Evolutionary conservation across 2,329 filamentous ascomycete species (phyloP).

Genomic region (Penicillium oxalicum): DNA sequence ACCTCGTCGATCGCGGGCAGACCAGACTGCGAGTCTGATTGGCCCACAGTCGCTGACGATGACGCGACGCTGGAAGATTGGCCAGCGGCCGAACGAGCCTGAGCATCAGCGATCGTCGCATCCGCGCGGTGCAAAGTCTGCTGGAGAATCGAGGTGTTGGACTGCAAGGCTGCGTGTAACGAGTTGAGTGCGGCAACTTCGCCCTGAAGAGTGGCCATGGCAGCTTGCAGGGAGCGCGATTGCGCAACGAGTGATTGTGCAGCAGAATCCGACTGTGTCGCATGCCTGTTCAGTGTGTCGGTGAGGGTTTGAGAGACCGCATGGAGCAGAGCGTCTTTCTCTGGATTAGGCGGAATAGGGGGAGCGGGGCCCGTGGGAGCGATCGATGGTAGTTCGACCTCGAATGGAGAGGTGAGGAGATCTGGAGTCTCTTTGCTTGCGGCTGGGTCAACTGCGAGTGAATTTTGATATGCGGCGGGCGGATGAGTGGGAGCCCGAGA

Average conservation of each 20-base stretch:
- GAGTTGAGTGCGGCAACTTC: conserved; percentile 68
- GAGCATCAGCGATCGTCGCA: conserved; percentile 66
- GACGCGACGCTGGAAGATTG: conserved; percentile 12
- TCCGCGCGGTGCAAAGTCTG: conserved; percentile 75
- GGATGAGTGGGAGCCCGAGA: conserved; percentile 13
- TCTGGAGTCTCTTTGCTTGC: conserved; percentile 44
- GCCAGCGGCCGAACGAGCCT: conserved; percentile 45
- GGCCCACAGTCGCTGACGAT: neutral
- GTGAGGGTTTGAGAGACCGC: conserved; percentile 68
- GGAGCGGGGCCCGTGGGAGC: conserved; percentile 54
- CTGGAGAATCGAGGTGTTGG: conserved; percentile 73
- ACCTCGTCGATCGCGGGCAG: conserved; percentile 81
- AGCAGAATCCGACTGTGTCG: conserved; percentile 66
- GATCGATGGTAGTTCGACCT: conserved; percentile 51
- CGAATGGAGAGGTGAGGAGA: conserved; percentile 58
- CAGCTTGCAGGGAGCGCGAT: conserved; percentile 65
- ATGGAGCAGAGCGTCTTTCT: conserved; percentile 80
- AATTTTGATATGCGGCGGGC: conserved; percentile 18
- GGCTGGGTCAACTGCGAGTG: conserved; percentile 16
- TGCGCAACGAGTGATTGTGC: conserved; percentile 73
- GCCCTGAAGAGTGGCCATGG: conserved; percentile 62
- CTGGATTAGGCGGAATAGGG: conserved; percentile 88
- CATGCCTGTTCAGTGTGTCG: conserved; percentile 61
- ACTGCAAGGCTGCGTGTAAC: conserved; percentile 63
- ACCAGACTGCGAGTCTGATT: conserved; percentile 33